Conservation (phyloP, 345 rosid genomes). For the Euphorbia peplus region DNA sequence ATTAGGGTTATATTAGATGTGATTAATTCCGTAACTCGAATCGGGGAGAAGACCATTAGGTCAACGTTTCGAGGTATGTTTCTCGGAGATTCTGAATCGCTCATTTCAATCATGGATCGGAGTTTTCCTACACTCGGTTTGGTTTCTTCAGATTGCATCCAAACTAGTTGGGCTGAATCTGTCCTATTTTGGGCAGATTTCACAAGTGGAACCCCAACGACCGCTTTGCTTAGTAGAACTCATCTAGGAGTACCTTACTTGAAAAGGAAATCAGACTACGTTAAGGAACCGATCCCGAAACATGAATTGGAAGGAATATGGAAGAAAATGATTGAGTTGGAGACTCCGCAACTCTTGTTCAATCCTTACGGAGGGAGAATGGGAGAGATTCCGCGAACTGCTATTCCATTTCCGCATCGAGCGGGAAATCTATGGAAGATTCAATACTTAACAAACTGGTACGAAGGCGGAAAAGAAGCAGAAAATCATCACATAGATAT, state of each 20-base stretch:
- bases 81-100: conserved; percentile 2
- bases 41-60: not conserved
- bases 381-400: conserved; percentile 11
- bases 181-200: conserved; percentile 3
- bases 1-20: not conserved
- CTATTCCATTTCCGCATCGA: conserved; percentile 22
- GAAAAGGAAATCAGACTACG: conserved; percentile 21
- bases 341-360: not conserved
- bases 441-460: conserved; percentile 14
- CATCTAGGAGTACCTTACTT: not conserved
- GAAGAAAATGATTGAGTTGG: conserved; percentile 2
- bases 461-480: not conserved
- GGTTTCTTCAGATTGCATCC: conserved; percentile 12
- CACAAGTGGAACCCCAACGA: not conserved
- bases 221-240: not conserved
- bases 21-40: not conserved
- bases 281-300: conserved; percentile 12
- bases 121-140: conserved; percentile 15
- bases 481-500: not conserved
- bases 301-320: not conserved
- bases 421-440: conserved; percentile 18
- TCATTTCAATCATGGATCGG: conserved; percentile 6
- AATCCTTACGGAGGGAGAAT: conserved; percentile 22
- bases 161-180: conserved; percentile 13
- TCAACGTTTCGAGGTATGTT: conserved; percentile 8